Conservation (phyloP, 139 green algal species). For the Parachlorella kessleri region DNA sequence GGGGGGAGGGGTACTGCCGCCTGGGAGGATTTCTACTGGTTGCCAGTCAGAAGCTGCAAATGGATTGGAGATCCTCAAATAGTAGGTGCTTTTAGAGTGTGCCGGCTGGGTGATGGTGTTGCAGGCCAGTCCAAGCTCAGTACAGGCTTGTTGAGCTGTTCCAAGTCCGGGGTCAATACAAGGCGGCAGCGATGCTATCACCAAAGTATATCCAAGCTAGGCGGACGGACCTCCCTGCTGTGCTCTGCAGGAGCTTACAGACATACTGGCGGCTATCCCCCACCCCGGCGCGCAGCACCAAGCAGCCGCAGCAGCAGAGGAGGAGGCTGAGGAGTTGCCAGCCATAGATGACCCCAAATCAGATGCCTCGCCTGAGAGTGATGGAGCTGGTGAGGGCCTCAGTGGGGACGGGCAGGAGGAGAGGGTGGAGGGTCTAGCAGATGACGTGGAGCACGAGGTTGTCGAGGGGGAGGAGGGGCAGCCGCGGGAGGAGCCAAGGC, state of each 20-base stretch:
- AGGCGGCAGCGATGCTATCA: not conserved
- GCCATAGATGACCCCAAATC: no score
- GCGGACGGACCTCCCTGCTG: no score
- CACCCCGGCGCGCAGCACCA: not conserved
- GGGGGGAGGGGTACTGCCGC: no score
- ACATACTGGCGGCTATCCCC: conserved; percentile 75
- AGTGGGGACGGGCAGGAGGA: conserved; percentile 21
- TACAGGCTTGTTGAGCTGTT: no score
- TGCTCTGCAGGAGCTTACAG: conserved; percentile 66
- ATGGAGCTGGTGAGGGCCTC: not conserved
- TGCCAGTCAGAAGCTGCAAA: no score
- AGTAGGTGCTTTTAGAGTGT: no score
- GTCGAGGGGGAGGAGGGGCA: not conserved
- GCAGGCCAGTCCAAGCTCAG: no score
- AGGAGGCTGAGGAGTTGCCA: conserved; percentile 18
- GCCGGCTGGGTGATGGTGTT: no score
- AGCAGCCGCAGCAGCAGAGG: not conserved
- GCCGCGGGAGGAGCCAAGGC: not conserved
- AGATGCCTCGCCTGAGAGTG: no score
- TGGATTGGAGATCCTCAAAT: no score
- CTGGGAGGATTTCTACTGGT: no score
- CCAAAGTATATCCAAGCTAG: not conserved
- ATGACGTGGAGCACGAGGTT: conserved; percentile 7
- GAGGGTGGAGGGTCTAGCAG: conserved; percentile 3
- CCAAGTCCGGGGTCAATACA: no score